Evolutionary conservation across 768 basidiomycete genomes (phyloP).

Genomic region (Calvatia gigantea): DNA sequence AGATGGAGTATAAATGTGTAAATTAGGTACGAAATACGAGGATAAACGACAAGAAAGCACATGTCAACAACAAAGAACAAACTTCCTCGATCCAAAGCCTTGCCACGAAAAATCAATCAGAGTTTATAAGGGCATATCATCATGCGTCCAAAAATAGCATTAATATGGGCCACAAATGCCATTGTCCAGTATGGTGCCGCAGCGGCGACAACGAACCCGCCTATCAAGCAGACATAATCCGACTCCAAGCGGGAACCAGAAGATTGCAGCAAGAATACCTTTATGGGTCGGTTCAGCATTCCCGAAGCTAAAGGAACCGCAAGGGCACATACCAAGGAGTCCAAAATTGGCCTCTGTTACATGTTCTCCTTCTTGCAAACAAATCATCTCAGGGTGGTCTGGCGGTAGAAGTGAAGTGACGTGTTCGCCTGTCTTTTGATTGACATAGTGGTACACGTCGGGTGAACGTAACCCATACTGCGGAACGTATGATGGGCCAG

Average conservation of each 20-base stretch:
- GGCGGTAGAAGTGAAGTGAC: slow-evolving; percentile 68
- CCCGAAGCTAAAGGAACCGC: neutral
- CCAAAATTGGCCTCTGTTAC: slow-evolving; percentile 61
- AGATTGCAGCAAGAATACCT: slow-evolving; percentile 78
- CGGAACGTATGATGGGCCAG: slow-evolving; percentile 23
- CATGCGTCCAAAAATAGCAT: neutral
- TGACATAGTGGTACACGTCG: slow-evolving; percentile 64
- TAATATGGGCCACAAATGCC: slow-evolving; percentile 36
- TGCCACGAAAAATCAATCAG: neutral
- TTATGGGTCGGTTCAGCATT: slow-evolving; percentile 2
- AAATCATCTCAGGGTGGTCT: slow-evolving; percentile 80
- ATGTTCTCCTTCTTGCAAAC: slow-evolving; percentile 76
- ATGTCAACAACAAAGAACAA: too few species aligned
- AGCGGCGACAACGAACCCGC: slow-evolving; percentile 57
- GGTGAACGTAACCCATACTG: slow-evolving; percentile 38
- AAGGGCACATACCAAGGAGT: slow-evolving; percentile 52
- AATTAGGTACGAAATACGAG: too few species aligned
- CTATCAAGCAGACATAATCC: slow-evolving; percentile 76
- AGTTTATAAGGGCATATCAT: neutral
- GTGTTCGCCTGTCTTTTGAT: slow-evolving; percentile 55
- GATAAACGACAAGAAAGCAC: too few species aligned
- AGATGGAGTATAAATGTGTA: too few species aligned
- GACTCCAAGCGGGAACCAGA: slow-evolving; percentile 86
- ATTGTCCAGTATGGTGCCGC: slow-evolving; percentile 39
- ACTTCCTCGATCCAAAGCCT: too few species aligned